Evolutionary conservation across 2,329 filamentous ascomycete genomes (phyloP), one percentile per base, ranked within the genome.

Genomic region (Neobulgaria alba): DNA sequence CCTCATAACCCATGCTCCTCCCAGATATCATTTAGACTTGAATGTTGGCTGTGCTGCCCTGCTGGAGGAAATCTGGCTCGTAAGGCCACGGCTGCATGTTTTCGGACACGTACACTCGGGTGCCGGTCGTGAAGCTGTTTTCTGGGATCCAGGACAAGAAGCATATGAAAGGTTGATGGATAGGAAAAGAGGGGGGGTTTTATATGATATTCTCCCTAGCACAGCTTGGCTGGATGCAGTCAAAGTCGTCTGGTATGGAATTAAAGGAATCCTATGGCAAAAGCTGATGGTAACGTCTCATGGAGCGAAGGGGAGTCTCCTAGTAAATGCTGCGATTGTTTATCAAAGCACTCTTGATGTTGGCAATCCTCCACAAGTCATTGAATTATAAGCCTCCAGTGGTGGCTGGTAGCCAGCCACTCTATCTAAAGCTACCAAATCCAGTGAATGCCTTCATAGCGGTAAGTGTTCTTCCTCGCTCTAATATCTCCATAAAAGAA

Each of bases 101-200:
- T 83, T 82, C 57, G 79, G 78, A 2, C 79, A 84, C 59, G 67
- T 82, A 34, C 79, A 85, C 58, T 72, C 67, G 29, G 76, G 73
- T 4, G 69, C 77, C 39, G 79, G 79, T 12, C 62, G 62, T 20
- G 72, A 79, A 53, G 61, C 70, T 1, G 66, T 79, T 2, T 74
- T 73, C 58, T 84, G 77, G 74, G 77, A 82, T 53, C 67, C 71
- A 18, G 70, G 68, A 12, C 77, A 83, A 39, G 38, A 39, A 23
- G 47, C 56, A 29, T 53, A 62, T 36, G 60, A 61, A 33, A 50
- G 57, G n/a, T 40, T 60, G 4, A 52, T 54, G 46, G 51, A 38
- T 14, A 50, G 57, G 9, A 55, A 54, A 31, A 53, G 49, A n/a
- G 55, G 47, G 12, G 62, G 63, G 1, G 50, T 66, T 36, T 47